Percentiles rank a stretch among this genome's conserved stretches.
Evolutionary conservation across 2,329 filamentous ascomycete genomes (phyloP).

Genomic region (Colletotrichum simmondsii): DNA sequence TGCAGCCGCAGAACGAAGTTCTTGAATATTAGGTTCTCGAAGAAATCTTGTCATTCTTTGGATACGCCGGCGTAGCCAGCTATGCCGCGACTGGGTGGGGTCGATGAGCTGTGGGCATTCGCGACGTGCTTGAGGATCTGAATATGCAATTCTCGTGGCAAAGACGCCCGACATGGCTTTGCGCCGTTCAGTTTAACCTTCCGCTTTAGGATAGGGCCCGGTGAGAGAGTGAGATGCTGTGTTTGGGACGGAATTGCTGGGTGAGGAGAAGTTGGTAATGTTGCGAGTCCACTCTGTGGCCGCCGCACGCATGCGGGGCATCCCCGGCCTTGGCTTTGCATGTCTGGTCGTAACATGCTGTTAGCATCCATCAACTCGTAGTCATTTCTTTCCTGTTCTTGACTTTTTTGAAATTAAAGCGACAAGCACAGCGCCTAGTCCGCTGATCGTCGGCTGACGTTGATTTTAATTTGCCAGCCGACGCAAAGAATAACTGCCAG

Average conservation of each 20-base stretch:
- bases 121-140: neutral
- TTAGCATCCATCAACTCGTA: too few relatives aligned
- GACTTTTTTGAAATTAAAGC: too few relatives aligned
- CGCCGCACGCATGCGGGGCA: too few relatives aligned
- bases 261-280: neutral
- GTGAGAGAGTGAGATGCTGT: too few relatives aligned
- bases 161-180: neutral
- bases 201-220: accelerated
- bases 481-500: too few relatives aligned
- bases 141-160: neutral
- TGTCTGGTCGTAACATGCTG: too few relatives aligned
- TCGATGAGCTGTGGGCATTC: neutral
- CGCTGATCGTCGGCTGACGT: too few relatives aligned
- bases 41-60: neutral
- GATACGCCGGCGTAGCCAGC: conserved; percentile 7
- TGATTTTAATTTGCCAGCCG: too few relatives aligned
- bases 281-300: neutral
- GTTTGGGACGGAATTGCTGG: neutral
- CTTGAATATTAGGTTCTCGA: neutral
- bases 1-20: neutral
- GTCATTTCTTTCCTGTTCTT: too few relatives aligned
- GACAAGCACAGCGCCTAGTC: too few relatives aligned
- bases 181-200: neutral
- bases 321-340: too few relatives aligned
- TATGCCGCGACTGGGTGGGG: neutral